phyloP scores from a whole-genome alignment of 768 basidiomycete species.

The Boletus tomentosulus region DNA sequence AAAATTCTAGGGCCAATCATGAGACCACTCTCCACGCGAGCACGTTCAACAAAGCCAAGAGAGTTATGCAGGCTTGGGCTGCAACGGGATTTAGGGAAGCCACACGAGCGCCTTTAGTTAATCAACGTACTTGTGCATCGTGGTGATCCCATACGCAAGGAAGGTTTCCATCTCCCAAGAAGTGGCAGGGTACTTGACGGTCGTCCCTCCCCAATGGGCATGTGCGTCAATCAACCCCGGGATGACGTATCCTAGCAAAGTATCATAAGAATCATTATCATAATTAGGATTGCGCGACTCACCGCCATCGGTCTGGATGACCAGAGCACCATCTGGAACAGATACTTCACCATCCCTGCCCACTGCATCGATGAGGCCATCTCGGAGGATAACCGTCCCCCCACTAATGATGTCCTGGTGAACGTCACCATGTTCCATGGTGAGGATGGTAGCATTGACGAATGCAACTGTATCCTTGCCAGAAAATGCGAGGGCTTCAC shows the following conservation, averaged over 20 bases:
- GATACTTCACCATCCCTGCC: conserved; percentile 32
- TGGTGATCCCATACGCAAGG: conserved; percentile 74
- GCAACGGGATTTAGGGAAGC: not conserved
- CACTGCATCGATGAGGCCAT: conserved; percentile 55
- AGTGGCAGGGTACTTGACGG: conserved; percentile 49
- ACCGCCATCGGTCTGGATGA: conserved; percentile 64
- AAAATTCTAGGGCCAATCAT: conserved; percentile 70
- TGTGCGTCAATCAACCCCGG: conserved; percentile 78
- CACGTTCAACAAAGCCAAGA: conserved; percentile 60
- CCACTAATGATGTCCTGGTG: conserved; percentile 47
- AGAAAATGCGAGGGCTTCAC: conserved; percentile 37
- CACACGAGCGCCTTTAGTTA: no score
- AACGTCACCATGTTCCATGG: conserved; percentile 56
- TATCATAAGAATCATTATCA: not conserved
- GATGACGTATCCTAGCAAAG: conserved; percentile 49
- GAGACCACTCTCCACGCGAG: conserved; percentile 63
- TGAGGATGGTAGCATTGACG: conserved; percentile 64
- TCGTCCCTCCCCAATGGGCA: conserved; percentile 65
- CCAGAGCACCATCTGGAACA: conserved; percentile 37
- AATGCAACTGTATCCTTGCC: conserved; percentile 49
- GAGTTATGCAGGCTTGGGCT: conserved; percentile 67
- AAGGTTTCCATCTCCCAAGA: conserved; percentile 77
- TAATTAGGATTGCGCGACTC: conserved; percentile 9
- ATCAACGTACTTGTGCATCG: conserved; percentile 61
- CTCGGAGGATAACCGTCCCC: conserved; percentile 50